Evolutionary conservation across 768 basidiomycete species (phyloP).

Genomic region (Cyathus striatus): DNA sequence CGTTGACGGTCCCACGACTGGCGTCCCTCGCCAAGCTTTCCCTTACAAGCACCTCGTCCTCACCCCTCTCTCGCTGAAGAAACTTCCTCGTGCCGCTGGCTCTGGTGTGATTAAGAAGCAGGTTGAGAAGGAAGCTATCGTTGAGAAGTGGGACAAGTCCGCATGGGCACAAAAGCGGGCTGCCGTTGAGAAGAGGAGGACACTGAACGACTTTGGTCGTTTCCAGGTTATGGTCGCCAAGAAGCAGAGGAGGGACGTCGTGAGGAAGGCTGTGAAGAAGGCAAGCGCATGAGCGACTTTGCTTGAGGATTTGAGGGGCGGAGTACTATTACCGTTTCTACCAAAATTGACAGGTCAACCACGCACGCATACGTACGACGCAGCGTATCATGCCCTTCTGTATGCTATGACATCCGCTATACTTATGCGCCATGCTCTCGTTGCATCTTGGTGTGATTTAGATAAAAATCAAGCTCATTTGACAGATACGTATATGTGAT

Average conservation of each 20-base stretch:
- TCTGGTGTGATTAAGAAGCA: constrained; percentile 79
- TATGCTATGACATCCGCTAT: no score
- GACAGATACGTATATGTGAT: no score
- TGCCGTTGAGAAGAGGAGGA: constrained; percentile 67
- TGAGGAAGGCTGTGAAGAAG: constrained; percentile 66
- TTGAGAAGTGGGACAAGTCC: constrained; percentile 87
- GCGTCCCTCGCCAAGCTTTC: constrained; percentile 88
- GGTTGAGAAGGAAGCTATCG: constrained; percentile 77
- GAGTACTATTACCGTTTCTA: no score
- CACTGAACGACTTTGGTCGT: constrained; percentile 85
- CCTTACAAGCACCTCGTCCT: constrained; percentile 91
- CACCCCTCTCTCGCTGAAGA: constrained; percentile 76
- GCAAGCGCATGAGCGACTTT: constrained; percentile 22
- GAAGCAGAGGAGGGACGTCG: constrained; percentile 78
- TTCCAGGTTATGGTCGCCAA: constrained; percentile 87
- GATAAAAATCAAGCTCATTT: no score
- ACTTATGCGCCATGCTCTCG: no score
- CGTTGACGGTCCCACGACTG: constrained; percentile 89
- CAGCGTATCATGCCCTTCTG: no score
- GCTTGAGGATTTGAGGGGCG: no score
- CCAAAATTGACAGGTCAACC: no score
- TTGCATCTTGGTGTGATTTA: no score
- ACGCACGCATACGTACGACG: no score
- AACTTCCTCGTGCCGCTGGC: constrained; percentile 85
- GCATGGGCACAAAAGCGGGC: constrained; percentile 86